Base-by-base conservation (phyloP, 495 filamentous ascomycete species). In the Aspergillus carlsbadensis region DNA sequence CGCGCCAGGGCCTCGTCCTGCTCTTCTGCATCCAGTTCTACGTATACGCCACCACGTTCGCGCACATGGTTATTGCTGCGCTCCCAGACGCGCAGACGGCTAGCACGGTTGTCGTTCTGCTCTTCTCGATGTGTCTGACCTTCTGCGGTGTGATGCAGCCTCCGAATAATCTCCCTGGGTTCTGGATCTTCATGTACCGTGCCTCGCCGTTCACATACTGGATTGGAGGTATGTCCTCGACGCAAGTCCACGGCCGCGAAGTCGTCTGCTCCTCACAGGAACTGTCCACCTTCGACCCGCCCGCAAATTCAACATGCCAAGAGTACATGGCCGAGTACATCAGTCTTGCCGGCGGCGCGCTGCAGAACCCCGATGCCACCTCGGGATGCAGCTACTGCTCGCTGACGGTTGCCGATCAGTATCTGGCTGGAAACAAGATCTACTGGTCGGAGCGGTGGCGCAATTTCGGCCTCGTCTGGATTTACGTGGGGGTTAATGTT, bases 161-260 rank as follows among this genome's bases (percentile, higher is more conserved):
- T 7, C 84, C 85, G 5, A 63, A 64, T 18, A 75, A 70, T 4
- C 67, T 88, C 4, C 85, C 86, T 2, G 61, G 78, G 8, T 90
- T 89, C 77, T 90, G 87, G 87, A 86, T 86, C 54, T 90, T 89
- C 77, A 86, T 89, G 82, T 88, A 89, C 62, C 81, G 83, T 35
- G 78, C 86, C 46, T 85, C 81, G 11, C 86, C 87, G 5, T 82
- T 89, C 44, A 86, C 82, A 0, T 89, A 90, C 62, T 72, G 84
- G 21, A 76, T 89, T 15, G 71, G 70, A 34, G 81, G 80, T 22
- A 81, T 87, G 18, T 3, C 20, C 6, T 43, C 41, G 6, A 74
- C 74, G 0, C 78, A 69, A 0, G 69, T 89, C 3, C 81, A 80
- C 45, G 83, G 83, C 35, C 78, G 78, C 1, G 6, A 65, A 0